Base-by-base conservation (phyloP, 2,329 filamentous ascomycete genomes). In the Fusarium sulawesiense region DNA sequence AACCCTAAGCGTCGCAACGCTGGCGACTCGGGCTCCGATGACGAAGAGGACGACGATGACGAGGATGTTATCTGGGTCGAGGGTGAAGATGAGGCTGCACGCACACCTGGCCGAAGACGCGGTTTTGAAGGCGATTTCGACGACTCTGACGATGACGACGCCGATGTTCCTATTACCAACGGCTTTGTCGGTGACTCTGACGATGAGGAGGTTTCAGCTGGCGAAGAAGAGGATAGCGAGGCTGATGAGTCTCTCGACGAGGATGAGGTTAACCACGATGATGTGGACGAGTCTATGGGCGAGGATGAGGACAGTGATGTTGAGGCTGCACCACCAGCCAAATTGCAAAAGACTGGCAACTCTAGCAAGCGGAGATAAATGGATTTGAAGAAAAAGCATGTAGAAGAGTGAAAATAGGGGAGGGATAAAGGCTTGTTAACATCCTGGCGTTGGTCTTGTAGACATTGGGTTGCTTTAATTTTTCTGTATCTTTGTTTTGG, bases 1-100 rank as follows among this genome's bases (percentile, higher is more conserved):
- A 37, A 37, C 6, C 34, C 34, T 37, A 37, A 37, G 34, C 34
- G 34, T 37, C 83, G 83, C 48, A 82, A 84, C 20, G 84, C 85
- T 4, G 85, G 85, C 3, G 85, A 86, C 10, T 72, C 67, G 4
- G 73, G 86, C n/a, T 86, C 86, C 13, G 85, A 82, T 11, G 83
- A 83, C 5, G 34, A 37, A n/a, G 34, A 37, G 10, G 34, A 37
- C 18, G 82, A 88, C 6, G 87, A 61, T 8, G 61, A 92, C 10
- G 90, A 91, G 41, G 90, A 93, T 68, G 88, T 97, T 7, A 91
- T 97, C 55, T 97, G 96, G 77, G 92, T 98, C 3, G 94, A 98
- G 78, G 94, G 93, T 2, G 87, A 94, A 74, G 94, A 93, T 2
- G 87, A 94, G 74, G 89, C 91, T 30, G 87, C 90, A 32, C 84